Percentiles rank a stretch among this genome's conserved stretches.
phyloP scores from a whole-genome alignment of 2,329 filamentous ascomycete genomes.

The Acephala macrosclerotiorum region DNA sequence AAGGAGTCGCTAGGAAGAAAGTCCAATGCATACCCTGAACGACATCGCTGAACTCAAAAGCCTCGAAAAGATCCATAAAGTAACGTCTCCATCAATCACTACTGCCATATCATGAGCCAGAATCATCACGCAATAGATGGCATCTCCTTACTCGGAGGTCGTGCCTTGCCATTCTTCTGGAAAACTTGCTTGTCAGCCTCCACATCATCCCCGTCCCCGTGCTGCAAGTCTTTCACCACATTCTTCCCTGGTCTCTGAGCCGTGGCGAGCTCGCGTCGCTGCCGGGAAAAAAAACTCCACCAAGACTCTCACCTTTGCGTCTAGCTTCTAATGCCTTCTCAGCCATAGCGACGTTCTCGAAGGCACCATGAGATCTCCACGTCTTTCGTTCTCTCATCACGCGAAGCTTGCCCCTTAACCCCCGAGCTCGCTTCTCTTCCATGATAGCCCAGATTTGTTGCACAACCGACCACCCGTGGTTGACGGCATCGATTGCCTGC shows the following conservation, averaged over 20 bases:
- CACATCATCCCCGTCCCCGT: constrained; percentile 17
- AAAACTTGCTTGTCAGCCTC: constrained; percentile 28
- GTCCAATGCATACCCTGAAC: not conserved
- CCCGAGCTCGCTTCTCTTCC: constrained; percentile 41
- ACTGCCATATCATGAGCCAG: not conserved
- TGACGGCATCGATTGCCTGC: constrained; percentile 44
- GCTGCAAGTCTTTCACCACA: constrained; percentile 28
- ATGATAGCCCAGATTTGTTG: constrained; percentile 50
- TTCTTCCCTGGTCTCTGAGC: constrained; percentile 29
- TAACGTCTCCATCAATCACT: not conserved
- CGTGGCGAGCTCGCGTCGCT: constrained; percentile 33
- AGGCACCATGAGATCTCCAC: constrained; percentile 49
- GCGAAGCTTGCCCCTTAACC: constrained; percentile 43
- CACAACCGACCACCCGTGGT: constrained; percentile 52
- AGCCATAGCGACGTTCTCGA: constrained; percentile 58
- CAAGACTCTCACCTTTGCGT: constrained; percentile 51
- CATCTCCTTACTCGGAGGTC: constrained; percentile 15
- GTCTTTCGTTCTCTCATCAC: constrained; percentile 49
- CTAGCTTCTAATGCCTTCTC: constrained; percentile 54
- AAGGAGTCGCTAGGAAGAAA: not conserved
- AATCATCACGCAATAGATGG: constrained; percentile 8
- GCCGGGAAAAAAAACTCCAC: constrained; percentile 38
- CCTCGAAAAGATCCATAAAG: constrained; percentile 1
- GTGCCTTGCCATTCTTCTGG: constrained; percentile 17
- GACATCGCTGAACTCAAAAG: not conserved